Conservation (phyloP, 805 yeast species). For the Starmerella floricola region DNA sequence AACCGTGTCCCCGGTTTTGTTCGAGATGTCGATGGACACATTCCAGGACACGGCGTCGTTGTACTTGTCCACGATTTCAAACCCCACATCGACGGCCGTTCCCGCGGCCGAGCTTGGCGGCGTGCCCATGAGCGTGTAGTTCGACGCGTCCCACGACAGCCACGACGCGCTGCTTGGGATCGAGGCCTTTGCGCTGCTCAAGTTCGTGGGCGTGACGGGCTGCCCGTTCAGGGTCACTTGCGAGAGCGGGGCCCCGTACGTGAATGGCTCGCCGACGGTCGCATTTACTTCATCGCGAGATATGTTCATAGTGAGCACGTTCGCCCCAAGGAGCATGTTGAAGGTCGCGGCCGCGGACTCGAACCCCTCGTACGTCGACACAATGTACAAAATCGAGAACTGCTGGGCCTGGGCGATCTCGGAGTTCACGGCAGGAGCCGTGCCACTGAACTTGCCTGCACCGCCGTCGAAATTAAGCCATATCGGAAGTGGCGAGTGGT, state of each 20-base stretch:
- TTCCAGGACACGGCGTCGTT: slow-evolving; percentile 27
- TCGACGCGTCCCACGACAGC: slow-evolving; percentile 50
- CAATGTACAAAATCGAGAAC: slow-evolving; percentile 61
- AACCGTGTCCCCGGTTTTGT: slow-evolving; percentile 21
- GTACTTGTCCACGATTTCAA: slow-evolving; percentile 34
- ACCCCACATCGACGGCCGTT: slow-evolving; percentile 26
- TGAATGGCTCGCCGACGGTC: slow-evolving; percentile 45
- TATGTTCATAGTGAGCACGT: slow-evolving; percentile 56
- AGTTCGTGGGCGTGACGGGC: slow-evolving; percentile 41
- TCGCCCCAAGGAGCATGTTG: slow-evolving; percentile 75
- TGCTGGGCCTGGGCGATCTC: slow-evolving; percentile 74
- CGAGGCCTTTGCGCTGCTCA: slow-evolving; percentile 41
- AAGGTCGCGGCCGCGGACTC: slow-evolving; percentile 61
- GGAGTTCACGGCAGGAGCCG: slow-evolving; percentile 78
- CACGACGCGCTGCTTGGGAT: slow-evolving; percentile 50
- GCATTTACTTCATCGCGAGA: slow-evolving; percentile 55
- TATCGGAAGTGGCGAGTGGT: slow-evolving; percentile 78
- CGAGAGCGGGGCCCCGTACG: slow-evolving; percentile 48
- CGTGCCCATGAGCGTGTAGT: slow-evolving; percentile 56
- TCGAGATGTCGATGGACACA: slow-evolving; percentile 21
- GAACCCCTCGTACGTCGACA: slow-evolving; percentile 64
- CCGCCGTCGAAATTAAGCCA: slow-evolving; percentile 67
- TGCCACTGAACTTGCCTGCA: slow-evolving; percentile 62
- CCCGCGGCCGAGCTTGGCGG: slow-evolving; percentile 42
- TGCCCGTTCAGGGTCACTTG: slow-evolving; percentile 54